Conservation (phyloP, 768 basidiomycete genomes). For the Mycena galopus region DNA sequence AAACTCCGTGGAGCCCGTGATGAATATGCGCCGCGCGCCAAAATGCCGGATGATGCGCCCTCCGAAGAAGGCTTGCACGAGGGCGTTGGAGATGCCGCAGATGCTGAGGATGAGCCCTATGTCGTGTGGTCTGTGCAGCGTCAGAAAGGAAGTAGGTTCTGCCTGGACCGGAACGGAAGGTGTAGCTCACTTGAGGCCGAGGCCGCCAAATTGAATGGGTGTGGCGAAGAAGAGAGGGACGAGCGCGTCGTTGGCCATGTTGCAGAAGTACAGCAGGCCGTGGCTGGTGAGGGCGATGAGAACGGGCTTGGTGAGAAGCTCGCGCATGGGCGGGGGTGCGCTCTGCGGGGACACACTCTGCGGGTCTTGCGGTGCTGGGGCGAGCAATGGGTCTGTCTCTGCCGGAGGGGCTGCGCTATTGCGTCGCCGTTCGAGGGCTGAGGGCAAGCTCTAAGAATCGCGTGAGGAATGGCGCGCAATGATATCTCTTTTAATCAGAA, state of each 20-base stretch:
- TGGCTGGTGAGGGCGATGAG: constrained; percentile 21
- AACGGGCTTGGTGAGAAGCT: constrained; percentile 19
- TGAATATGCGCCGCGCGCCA: constrained; percentile 17
- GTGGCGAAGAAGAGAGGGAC: constrained; percentile 28
- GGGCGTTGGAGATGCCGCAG: constrained; percentile 64
- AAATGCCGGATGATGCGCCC: constrained; percentile 18
- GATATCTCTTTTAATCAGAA: constrained; percentile 61
- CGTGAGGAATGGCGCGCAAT: background rate
- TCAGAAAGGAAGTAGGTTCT: background rate
- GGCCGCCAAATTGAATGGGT: constrained; percentile 17
- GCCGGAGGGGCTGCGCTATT: background rate
- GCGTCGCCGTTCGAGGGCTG: background rate
- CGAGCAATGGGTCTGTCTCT: constrained; percentile 26
- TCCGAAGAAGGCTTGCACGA: constrained; percentile 52
- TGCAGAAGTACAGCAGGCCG: constrained; percentile 10
- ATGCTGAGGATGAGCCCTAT: constrained; percentile 73
- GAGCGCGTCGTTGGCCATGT: constrained; percentile 19
- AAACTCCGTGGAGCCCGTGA: background rate
- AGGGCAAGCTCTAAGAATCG: constrained; percentile 14
- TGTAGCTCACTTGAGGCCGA: constrained; percentile 18
- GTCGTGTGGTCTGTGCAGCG: constrained; percentile 55
- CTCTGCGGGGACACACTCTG: background rate
- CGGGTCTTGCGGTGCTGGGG: background rate
- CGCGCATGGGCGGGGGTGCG: constrained; percentile 12
- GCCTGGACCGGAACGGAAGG: too few relatives aligned